A percentile compares a stretch with the other conserved stretches of the same genome.
phyloP scores from a whole-genome alignment of 2,329 filamentous ascomycete species.

The Sordariomycetes sp. region DNA sequence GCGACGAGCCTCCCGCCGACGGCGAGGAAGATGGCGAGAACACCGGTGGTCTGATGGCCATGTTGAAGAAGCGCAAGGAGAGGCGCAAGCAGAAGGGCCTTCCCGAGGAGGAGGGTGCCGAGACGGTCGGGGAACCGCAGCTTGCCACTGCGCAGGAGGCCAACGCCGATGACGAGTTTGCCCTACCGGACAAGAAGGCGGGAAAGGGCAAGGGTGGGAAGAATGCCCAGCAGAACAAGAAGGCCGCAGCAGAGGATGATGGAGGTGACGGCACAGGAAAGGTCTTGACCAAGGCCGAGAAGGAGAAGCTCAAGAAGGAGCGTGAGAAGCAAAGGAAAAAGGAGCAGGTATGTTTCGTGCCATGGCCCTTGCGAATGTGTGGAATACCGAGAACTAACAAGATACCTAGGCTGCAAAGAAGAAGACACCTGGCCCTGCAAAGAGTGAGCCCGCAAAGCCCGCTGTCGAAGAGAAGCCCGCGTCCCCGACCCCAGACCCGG shows the following conservation, averaged over 20 bases:
- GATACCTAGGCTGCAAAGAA: constrained; percentile 63
- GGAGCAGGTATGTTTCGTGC: constrained; percentile 61
- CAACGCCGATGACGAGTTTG: constrained; percentile 77
- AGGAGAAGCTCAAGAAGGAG: constrained; percentile 97
- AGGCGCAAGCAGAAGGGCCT: constrained; percentile 87
- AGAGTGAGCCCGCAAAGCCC: constrained; percentile 15
- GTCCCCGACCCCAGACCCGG: constrained; percentile 35
- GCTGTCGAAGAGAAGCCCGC: constrained; percentile 55
- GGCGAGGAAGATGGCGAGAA: constrained; percentile 42
- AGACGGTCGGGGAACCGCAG: constrained; percentile 50
- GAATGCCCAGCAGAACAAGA: constrained; percentile 32
- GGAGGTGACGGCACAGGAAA: constrained; percentile 50
- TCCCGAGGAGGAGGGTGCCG: constrained; percentile 58
- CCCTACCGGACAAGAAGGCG: constrained; percentile 66
- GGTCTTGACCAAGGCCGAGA: constrained; percentile 94
- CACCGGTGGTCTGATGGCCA: constrained; percentile 62
- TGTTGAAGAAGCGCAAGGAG: constrained; percentile 71
- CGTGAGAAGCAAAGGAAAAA: constrained; percentile 97
- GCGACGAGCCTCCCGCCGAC: constrained; percentile 39
- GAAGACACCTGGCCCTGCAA: constrained; percentile 41
- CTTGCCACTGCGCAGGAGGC: constrained; percentile 60
- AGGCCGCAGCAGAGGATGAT: constrained; percentile 37
- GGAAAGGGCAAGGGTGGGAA: constrained; percentile 45
- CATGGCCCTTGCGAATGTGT: not conserved
- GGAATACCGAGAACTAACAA: not conserved